phyloP scores from a whole-genome alignment of 306 rosid genomes.

The Rosa chinensis region DNA sequence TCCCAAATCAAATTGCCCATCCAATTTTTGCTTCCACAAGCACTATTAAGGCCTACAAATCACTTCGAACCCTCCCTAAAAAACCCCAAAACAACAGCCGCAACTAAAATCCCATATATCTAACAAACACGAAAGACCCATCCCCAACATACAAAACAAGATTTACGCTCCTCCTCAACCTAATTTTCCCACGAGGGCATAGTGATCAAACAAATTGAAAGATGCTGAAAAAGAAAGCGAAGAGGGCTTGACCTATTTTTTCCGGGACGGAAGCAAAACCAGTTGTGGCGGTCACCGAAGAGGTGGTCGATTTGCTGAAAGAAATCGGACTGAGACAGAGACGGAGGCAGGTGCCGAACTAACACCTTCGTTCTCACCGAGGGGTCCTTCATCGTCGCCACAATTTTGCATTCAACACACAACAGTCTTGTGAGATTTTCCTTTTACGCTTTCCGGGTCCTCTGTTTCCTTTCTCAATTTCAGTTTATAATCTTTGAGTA shows the following conservation, averaged over 20 bases:
- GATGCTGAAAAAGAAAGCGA: too few species aligned
- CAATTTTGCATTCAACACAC: not conserved
- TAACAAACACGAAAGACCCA: not conserved
- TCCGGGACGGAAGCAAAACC: slow-evolving; percentile 73
- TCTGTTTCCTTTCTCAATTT: not conserved
- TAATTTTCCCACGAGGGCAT: not conserved
- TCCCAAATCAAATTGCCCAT: not conserved
- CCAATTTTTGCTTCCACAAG: not conserved
- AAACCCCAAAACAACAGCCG: not conserved
- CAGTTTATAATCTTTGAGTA: not conserved
- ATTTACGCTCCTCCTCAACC: not conserved
- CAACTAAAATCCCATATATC: not conserved
- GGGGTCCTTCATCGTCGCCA: slow-evolving; percentile 63
- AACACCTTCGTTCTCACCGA: slow-evolving; percentile 72
- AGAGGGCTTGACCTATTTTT: slow-evolving; percentile 49
- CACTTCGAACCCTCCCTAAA: not conserved
- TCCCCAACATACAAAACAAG: not conserved
- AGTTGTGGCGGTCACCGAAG: slow-evolving; percentile 67
- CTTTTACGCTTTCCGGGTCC: not conserved
- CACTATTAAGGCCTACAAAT: too few species aligned
- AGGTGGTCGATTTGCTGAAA: slow-evolving; percentile 59
- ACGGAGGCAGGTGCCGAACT: slow-evolving; percentile 86
- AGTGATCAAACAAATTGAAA: not conserved
- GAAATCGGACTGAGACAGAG: slow-evolving; percentile 84
- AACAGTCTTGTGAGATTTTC: not conserved